phyloP scores from a whole-genome alignment of 2,329 filamentous ascomycete species.

The Colletotrichum sp. region DNA sequence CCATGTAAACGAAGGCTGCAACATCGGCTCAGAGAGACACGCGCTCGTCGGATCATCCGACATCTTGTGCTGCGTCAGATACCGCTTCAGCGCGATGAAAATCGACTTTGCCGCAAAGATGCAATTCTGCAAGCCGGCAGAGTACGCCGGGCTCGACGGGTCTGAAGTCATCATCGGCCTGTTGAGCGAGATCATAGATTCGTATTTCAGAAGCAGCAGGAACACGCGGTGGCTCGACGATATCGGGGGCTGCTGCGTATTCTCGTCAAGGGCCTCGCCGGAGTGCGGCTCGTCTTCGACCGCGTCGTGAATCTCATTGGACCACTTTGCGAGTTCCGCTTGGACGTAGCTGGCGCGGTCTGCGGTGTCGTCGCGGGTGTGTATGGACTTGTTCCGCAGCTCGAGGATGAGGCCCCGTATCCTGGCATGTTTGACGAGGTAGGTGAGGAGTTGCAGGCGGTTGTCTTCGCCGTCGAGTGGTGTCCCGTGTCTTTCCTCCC shows the following conservation, averaged over 20 bases:
- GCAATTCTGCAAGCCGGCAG: constrained; percentile 54
- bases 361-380: constrained; percentile 45
- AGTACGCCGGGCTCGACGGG: constrained; percentile 45
- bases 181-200: constrained; percentile 56
- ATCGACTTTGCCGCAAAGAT: constrained; percentile 55
- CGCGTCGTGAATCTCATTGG: constrained; percentile 57
- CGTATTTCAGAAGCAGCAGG: constrained; percentile 50
- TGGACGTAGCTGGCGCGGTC: constrained; percentile 49
- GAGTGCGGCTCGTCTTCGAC: constrained; percentile 40
- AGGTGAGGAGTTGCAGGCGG: constrained; percentile 40
- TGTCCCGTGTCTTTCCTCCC: constrained; percentile 48
- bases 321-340: constrained; percentile 56
- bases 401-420: constrained; percentile 57
- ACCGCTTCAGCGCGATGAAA: constrained; percentile 42
- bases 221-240: constrained; percentile 42
- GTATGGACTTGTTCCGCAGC: constrained; percentile 56
- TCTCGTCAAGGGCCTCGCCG: constrained; percentile 8
- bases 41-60: background rate
- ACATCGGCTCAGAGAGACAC: constrained; percentile 33
- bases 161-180: constrained; percentile 53
- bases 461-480: constrained; percentile 23
- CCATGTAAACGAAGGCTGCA: constrained; percentile 60
- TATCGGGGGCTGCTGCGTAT: constrained; percentile 18
- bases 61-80: constrained; percentile 23
- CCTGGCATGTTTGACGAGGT: constrained; percentile 51